Evolutionary conservation across 1,284 basidiomycete genomes (phyloP), one percentile per base, ranked within the genome.

Genomic region (Tylopilus orsonianus): DNA sequence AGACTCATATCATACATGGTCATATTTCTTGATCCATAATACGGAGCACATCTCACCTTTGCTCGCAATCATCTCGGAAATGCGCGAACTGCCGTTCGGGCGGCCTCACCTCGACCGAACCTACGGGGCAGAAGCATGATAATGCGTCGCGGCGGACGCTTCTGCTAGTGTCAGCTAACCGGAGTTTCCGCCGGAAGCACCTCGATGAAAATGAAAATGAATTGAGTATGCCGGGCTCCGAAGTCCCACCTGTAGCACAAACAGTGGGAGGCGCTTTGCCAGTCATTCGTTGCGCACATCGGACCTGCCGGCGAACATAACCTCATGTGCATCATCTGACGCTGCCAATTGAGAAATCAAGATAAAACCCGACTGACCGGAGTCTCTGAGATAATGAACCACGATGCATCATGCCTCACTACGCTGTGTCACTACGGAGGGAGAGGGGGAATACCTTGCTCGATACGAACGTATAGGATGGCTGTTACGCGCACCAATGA

Each of bases 121-220:
- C 9, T 10, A 27, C 23, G 9, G 3, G 38, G 19, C 18, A n/a
- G 22, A 26, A 18, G 20, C 22, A 19, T 26, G 33, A 36, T 47
- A 22, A 47, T 22, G 33, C 46, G 18, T 32, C 2, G 12, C 22
- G 22, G 26, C 16, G 26, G 16, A 24, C 3, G 9, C n/a, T 5
- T 24, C 14, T n/a, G n/a, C n/a, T n/a, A n/a, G n/a, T n/a, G n/a
- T n/a, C n/a, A n/a, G n/a, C n/a, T n/a, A n/a, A n/a, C 52, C 54
- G 43, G 57, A 40, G 55, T 36, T 41, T 56, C 32, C 46, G 52
- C 41, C 53, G 37, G 46, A 55, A 49, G 41, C 16, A 19, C 27
- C 22, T 32, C 22, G n/a, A 20, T n/a, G 16, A 22, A 12, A 24
- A 41, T 24, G 39, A 38, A 26, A 26, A n/a, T n/a, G n/a, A 29